Evolutionary conservation across 192 early-diverging fungal genomes (phyloP).

Genomic region (Mortierella hygrophila): DNA sequence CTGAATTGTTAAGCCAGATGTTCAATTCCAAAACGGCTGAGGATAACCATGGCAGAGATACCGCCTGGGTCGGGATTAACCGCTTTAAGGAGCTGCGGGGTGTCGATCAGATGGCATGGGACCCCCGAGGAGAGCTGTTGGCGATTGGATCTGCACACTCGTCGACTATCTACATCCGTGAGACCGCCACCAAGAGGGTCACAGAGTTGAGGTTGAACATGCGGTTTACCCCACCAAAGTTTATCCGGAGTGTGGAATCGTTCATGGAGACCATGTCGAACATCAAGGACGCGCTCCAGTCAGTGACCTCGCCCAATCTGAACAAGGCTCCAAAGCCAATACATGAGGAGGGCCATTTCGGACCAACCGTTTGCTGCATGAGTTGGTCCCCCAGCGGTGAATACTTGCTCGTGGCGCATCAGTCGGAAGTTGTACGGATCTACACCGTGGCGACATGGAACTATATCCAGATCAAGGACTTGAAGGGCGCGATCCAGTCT

Average conservation of each 20-base stretch:
- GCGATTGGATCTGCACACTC: conserved; percentile 38
- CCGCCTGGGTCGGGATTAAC: conserved; percentile 31
- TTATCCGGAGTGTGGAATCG: conserved; percentile 12
- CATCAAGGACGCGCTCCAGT: conserved; percentile 15
- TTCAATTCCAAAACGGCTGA: background rate
- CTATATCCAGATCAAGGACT: conserved; percentile 35
- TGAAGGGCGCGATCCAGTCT: conserved; percentile 52
- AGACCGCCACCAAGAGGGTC: conserved; percentile 12
- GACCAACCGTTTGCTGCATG: conserved; percentile 22
- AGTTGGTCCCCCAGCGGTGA: conserved; percentile 43
- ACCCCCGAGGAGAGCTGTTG: conserved; percentile 47
- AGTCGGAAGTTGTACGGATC: conserved; percentile 27
- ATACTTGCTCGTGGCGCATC: conserved; percentile 28
- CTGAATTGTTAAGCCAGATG: conserved; percentile 18
- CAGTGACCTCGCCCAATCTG: background rate
- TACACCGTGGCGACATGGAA: conserved; percentile 39
- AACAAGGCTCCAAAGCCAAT: background rate
- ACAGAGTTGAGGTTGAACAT: conserved; percentile 31
- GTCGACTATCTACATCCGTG: conserved; percentile 38
- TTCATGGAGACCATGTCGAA: conserved; percentile 28
- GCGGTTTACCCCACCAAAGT: conserved; percentile 10
- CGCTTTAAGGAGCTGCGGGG: conserved; percentile 15
- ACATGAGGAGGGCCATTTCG: conserved; percentile 24
- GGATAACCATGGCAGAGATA: conserved; percentile 31
- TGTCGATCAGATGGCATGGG: conserved; percentile 36